phyloP scores from a whole-genome alignment of 805 yeast species.

The Saturnispora besseyi region DNA sequence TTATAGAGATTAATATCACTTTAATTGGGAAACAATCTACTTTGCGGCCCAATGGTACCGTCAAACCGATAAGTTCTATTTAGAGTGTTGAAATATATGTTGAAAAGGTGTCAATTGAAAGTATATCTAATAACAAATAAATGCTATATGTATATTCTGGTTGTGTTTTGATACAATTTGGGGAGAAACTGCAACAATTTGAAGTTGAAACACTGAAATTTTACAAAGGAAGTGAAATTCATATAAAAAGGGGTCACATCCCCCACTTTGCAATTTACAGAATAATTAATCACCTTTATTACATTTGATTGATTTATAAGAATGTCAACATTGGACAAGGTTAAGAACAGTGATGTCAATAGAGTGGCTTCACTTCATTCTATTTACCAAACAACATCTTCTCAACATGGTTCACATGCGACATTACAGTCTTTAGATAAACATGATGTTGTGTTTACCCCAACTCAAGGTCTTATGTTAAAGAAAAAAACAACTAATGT shows the following conservation, averaged over 20 bases:
- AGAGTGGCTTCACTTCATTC: slow-evolving; percentile 4
- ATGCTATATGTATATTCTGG: too few relatives aligned
- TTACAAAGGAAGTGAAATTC: too few relatives aligned
- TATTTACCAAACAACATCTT: slow-evolving; percentile 3
- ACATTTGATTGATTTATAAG: neutral
- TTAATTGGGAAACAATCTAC: too few relatives aligned
- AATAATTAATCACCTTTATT: neutral
- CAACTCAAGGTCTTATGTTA: slow-evolving; percentile 4
- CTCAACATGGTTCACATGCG: slow-evolving; percentile 7
- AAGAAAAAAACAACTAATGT: slow-evolving; percentile 2
- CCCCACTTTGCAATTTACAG: neutral
- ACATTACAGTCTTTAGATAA: slow-evolving; percentile 4
- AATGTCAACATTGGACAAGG: neutral
- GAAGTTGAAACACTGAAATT: too few relatives aligned
- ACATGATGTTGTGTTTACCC: slow-evolving; percentile 4
- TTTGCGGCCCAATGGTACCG: too few relatives aligned
- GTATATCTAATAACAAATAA: too few relatives aligned
- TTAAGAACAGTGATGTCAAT: neutral
- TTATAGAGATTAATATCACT: too few relatives aligned
- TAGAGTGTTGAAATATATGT: too few relatives aligned
- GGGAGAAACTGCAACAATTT: too few relatives aligned
- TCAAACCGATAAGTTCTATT: too few relatives aligned
- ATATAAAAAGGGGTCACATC: neutral
- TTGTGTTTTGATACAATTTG: too few relatives aligned
- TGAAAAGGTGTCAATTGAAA: too few relatives aligned